Evolutionary conservation across 2,329 filamentous ascomycete species (phyloP), one percentile per base, ranked within the genome.

Genomic region (Fusarium armeniacum): DNA sequence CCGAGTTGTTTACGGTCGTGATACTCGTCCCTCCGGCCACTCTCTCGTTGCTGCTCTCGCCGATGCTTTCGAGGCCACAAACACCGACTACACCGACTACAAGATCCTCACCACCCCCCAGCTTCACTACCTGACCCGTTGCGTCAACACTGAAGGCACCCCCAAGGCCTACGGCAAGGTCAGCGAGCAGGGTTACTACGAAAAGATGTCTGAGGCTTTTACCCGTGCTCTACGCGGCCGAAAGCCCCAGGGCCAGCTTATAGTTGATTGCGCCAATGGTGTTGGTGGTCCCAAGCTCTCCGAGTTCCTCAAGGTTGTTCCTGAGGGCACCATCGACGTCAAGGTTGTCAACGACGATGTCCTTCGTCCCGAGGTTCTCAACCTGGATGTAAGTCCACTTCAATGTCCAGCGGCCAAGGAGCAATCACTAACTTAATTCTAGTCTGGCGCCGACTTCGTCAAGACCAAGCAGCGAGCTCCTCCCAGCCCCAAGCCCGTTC

Each of bases 61-160:
- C 62, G 91, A 93, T 76, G 93, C 93, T 20, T 85, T 98, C 69
- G 89, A 91, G 65, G 93, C 93, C 53, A 91, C 91, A 47, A 87
- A 88, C 58, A 89, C 91, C 57, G 89, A 93, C 65, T 91, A 89
- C 77, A 89, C 89, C 76, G 95, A 98, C 84, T 95, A 90, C 83
- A 96, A 95, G 81, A 90, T 94, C 78, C 85, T 98, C 76, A 98
- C 96, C 15, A 99, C 96, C 5, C 96, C 96, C n/a, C 96, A 98
- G 83, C 87, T 99, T 62, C 96, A 99, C 84, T 99, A 99, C 82
- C 86, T 98, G 70, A 95, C 95, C 33, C 93, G 96, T 70, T 97
- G 94, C 80, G 88, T 94, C 82, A 99, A 99, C 83, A 98, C 95
- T 1, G 88, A 96, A 75, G 93, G 92, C 65, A 97, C 93, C 3